Evolutionary conservation across 2,329 filamentous ascomycete genomes (phyloP).

Genomic region (Sclerotinia glacialis): DNA sequence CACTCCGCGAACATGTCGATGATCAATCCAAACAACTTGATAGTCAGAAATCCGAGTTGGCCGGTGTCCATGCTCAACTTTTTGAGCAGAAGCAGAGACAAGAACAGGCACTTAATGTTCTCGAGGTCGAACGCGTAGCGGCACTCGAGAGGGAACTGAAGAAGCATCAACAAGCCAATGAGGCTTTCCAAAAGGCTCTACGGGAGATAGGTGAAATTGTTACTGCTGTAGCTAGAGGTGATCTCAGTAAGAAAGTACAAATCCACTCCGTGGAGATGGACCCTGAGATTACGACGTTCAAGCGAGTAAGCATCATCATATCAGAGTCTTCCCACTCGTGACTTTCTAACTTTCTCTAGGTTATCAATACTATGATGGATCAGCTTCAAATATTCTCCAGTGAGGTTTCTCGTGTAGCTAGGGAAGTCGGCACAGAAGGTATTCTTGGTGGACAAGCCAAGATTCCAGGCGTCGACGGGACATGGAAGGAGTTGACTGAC

Average conservation of each 20-base stretch:
- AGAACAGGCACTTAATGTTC: slow-evolving; percentile 74
- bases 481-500: slow-evolving; percentile 95
- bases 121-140: slow-evolving; percentile 84
- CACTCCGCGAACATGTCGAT: slow-evolving; percentile 85
- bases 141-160: slow-evolving; percentile 88
- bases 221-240: slow-evolving; percentile 90
- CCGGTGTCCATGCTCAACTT: slow-evolving; percentile 80
- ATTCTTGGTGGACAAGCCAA: slow-evolving; percentile 90
- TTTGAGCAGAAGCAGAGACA: slow-evolving; percentile 82
- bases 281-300: slow-evolving; percentile 96
- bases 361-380: slow-evolving; percentile 98
- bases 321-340: background rate
- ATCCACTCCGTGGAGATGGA: slow-evolving; percentile 97
- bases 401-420: slow-evolving; percentile 90
- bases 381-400: slow-evolving; percentile 95
- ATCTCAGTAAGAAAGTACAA: slow-evolving; percentile 93
- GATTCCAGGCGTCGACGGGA: slow-evolving; percentile 90
- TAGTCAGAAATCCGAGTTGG: slow-evolving; percentile 80
- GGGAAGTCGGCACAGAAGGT: slow-evolving; percentile 94
- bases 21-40: slow-evolving; percentile 93
- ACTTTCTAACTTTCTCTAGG: slow-evolving; percentile 27
- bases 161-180: slow-evolving; percentile 97
- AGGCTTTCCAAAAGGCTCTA: slow-evolving; percentile 96
- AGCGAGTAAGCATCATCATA: slow-evolving; percentile 60
- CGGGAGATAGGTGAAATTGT: slow-evolving; percentile 97